Base-by-base conservation (phyloP, 106 monocot species). In the Acanthochlamys bracteata region DNA sequence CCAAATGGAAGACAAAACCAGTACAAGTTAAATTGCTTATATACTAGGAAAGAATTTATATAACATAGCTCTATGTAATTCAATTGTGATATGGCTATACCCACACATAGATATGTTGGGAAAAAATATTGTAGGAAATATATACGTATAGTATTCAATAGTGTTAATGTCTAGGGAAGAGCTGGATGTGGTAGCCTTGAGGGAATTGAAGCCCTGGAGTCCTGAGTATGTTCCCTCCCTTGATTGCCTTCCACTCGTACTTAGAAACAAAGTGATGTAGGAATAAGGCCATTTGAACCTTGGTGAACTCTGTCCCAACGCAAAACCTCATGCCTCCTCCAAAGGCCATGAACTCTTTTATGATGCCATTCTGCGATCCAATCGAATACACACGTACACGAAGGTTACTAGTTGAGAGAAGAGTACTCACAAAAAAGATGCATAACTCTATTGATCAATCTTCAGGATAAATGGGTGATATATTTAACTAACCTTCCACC, bases 261-360 rank as follows among this genome's bases (percentile, higher is more conserved):
- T 79, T 79, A 23, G 82, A 83, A 26, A 83, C 68, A 55, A 83
- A 71, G 64, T 25, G 69, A 72, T 87, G 87, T 11, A 83, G 73
- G 74, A 87, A 87, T 10, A 74, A 43, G n/a, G 83, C 83, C 83
- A 87, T 87, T 43, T 80, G 70, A 56, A 83, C 23, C 68, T 74
- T 76, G 52, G 74, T 72, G 66, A 87, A 83, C 55, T 87, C 83
- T 10, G 87, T 66, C 0, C 86, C 83, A 7, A 87, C 79, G 43
- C 87, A 87, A 10, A 83, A 83, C 66, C 87, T 68, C 46, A 80
- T 63, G 27, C 86, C 86, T 6, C 83, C 83, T 53, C 86, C 86
- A 52, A 87, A 83, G 0, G 86, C 82, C 79, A 82, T 82, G 79
- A 82, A 86, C 64, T 76, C 25, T 47, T 82, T 86, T 1, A 75